Percentiles rank a stretch among this genome's conserved stretches.
phyloP scores from a whole-genome alignment of 1,284 basidiomycete genomes.

The Ceraceosorus bombacis region DNA sequence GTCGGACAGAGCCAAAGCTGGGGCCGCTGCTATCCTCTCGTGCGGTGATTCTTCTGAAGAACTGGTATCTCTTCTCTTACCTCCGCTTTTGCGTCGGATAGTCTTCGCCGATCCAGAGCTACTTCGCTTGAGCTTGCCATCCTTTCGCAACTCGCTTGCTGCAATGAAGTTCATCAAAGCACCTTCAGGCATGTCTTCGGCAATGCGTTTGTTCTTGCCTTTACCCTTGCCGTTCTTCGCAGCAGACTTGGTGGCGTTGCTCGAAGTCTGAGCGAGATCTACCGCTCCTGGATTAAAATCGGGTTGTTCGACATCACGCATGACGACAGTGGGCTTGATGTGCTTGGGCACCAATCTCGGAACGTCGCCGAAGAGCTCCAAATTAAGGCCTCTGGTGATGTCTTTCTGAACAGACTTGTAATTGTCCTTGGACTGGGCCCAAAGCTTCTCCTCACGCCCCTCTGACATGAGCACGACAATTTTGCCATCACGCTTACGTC shows the following conservation, averaged over 20 bases:
- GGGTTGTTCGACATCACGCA: slow-evolving; percentile 61
- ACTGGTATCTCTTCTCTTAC: slow-evolving; percentile 1
- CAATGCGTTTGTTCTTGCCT: slow-evolving; percentile 19
- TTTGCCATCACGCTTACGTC: slow-evolving; percentile 79
- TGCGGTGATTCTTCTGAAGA: neutral
- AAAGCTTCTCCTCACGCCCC: slow-evolving; percentile 81
- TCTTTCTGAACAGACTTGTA: slow-evolving; percentile 84
- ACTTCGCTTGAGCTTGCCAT: slow-evolving; percentile 9
- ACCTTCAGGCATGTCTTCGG: slow-evolving; percentile 32
- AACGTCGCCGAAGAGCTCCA: slow-evolving; percentile 88
- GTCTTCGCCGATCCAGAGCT: neutral
- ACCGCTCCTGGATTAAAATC: slow-evolving; percentile 37
- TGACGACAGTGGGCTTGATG: slow-evolving; percentile 66
- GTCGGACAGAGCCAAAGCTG: slow-evolving; percentile 3
- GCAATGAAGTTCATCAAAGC: slow-evolving; percentile 29
- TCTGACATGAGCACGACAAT: slow-evolving; percentile 91
- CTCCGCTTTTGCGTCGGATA: neutral
- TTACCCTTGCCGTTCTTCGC: slow-evolving; percentile 19
- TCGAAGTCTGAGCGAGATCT: neutral
- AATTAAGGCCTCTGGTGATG: slow-evolving; percentile 73
- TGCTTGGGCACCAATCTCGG: slow-evolving; percentile 73
- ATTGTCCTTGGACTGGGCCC: slow-evolving; percentile 77
- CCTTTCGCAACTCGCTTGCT: slow-evolving; percentile 27
- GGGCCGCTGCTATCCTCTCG: neutral
- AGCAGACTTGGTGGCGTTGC: neutral